Percentiles rank a stretch among this genome's conserved stretches.
Conservation (phyloP, 148 eudicot genomes). For the Bassia scoparia region DNA sequence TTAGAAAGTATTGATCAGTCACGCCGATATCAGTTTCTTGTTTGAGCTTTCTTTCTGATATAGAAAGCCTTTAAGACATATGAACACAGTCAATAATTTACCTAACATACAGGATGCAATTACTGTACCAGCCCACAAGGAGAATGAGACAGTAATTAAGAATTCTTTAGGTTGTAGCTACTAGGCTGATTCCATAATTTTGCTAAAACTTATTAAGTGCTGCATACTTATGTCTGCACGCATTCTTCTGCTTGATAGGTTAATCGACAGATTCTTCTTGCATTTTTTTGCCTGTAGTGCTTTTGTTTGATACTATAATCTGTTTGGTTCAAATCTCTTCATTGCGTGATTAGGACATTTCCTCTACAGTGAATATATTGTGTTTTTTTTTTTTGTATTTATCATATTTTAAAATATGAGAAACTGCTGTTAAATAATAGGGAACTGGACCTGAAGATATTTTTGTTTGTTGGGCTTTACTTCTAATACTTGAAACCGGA, state of each 20-base stretch:
- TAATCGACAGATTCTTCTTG: not conserved
- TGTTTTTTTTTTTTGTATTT: too few relatives aligned
- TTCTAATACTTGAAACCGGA: too few relatives aligned
- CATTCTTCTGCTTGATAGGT: not conserved
- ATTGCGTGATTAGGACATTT: not conserved
- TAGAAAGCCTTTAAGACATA: not conserved
- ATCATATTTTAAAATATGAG: too few relatives aligned
- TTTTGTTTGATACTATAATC: not conserved
- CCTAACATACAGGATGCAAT: not conserved
- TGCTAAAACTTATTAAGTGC: too few relatives aligned
- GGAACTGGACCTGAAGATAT: too few relatives aligned
- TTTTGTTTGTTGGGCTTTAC: too few relatives aligned
- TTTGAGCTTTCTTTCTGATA: not conserved
- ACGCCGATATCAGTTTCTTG: conserved; percentile 66
- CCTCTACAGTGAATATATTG: too few relatives aligned
- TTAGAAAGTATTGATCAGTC: conserved; percentile 90
- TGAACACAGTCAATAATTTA: not conserved
- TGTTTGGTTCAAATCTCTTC: too few relatives aligned
- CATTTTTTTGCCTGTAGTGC: not conserved
- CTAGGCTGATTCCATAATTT: too few relatives aligned
- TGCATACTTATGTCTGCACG: not conserved
- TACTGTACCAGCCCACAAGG: not conserved
- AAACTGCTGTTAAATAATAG: too few relatives aligned
- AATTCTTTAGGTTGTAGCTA: not conserved
- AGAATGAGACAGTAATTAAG: too few relatives aligned